These are phyloP conservation scores for Carex littledalei DNA, from an alignment of 176 grass and related monocot species.

Conservation along the genomic window DNA sequence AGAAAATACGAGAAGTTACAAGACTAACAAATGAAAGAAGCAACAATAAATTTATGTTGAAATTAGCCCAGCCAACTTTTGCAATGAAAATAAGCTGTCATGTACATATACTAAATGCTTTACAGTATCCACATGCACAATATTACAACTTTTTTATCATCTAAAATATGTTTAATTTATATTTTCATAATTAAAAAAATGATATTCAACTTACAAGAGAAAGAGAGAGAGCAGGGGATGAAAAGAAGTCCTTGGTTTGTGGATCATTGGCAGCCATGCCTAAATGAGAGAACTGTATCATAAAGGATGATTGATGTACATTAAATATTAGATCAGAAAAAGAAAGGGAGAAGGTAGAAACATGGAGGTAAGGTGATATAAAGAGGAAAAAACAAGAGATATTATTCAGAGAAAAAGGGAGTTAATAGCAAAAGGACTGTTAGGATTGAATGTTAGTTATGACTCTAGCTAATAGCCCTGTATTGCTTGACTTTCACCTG, in stretches of 20 bases:
- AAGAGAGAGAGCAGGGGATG: conserved; percentile 74
- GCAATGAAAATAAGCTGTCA: not conserved
- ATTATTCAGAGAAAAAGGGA: conserved; percentile 25
- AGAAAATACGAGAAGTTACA: not conserved
- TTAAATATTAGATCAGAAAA: conserved; percentile 6
- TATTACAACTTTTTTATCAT: not conserved
- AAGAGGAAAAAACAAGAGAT: conserved; percentile 63
- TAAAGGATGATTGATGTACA: not conserved
- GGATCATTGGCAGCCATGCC: conserved; percentile 43
- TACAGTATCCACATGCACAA: not conserved
- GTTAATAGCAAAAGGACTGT: conserved; percentile 37
- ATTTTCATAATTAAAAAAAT: not conserved
- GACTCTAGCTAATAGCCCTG: conserved; percentile 21
- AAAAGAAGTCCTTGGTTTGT: conserved; percentile 61
- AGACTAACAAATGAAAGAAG: not conserved
- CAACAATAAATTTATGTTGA: not conserved
- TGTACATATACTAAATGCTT: not conserved
- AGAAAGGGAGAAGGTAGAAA: not conserved
- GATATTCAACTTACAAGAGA: conserved; percentile 52
- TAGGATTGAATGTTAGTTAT: conserved; percentile 92
- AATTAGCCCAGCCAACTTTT: not conserved
- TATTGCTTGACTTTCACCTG: not conserved
- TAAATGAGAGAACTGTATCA: conserved; percentile 1
- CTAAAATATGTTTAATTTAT: not conserved
- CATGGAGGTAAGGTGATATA: conserved; percentile 33